A percentile compares a stretch with the other conserved stretches of the same genome.
These are phyloP conservation scores for Colletotrichum salicis DNA, from an alignment of 2,329 filamentous ascomycete genomes.

Conservation along the genomic window DNA sequence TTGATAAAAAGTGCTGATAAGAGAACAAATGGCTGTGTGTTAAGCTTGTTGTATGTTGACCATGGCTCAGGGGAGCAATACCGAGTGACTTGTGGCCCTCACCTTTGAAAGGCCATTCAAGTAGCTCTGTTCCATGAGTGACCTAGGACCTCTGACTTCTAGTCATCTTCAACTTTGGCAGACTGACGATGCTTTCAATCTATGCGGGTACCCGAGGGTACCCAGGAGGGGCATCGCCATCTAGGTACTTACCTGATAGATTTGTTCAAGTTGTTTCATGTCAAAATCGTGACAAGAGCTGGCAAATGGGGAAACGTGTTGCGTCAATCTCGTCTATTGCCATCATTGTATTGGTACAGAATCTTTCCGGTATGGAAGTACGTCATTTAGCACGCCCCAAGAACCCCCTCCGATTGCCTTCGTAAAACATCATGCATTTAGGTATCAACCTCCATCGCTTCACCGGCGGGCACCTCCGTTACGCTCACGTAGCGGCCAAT, in stretches of 20 bases:
- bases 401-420: neutral
- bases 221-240: no score
- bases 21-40: neutral
- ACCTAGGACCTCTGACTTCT: no score
- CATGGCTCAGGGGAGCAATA: no score
- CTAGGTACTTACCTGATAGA: no score
- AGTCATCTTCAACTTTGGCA: no score
- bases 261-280: neutral
- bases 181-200: no score
- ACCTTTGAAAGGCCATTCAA: no score
- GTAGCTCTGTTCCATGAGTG: no score
- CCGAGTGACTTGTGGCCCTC: no score
- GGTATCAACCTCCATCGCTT: constrained; percentile 76
- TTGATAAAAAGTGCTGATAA: neutral
- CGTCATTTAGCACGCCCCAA: constrained; percentile 19
- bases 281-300: neutral
- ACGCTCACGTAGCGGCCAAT: constrained; percentile 94
- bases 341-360: constrained; percentile 37
- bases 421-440: constrained; percentile 47
- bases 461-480: constrained; percentile 80
- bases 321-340: constrained; percentile 36
- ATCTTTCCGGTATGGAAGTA: constrained; percentile 15
- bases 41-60: neutral
- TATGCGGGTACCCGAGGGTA: no score
- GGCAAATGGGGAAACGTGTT: neutral